Evolutionary conservation across 2,329 filamentous ascomycete species (phyloP).

Genomic region (Microdochium bolleyi): DNA sequence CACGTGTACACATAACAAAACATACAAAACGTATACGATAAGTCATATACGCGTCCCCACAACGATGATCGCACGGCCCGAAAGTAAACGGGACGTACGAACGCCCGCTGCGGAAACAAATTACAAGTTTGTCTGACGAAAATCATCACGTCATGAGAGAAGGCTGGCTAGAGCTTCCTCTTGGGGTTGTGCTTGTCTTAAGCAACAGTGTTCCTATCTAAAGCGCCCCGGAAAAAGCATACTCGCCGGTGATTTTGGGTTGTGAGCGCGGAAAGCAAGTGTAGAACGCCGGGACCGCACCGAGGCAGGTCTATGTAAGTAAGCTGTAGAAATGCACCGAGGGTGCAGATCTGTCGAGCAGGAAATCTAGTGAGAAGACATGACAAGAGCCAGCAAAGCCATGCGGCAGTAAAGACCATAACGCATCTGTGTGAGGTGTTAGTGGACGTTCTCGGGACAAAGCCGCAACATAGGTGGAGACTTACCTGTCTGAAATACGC

Average conservation of each 20-base stretch:
- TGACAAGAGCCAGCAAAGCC: conserved; percentile 89
- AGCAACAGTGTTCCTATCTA: conserved; percentile 4
- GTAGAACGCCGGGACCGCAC: background rate
- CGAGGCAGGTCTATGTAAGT: background rate
- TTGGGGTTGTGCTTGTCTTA: background rate
- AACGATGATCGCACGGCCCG: background rate
- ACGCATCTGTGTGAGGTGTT: conserved; percentile 64
- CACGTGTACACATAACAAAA: background rate
- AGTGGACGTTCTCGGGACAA: conserved; percentile 18
- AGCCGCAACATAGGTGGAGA: conserved; percentile 12
- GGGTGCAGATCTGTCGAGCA: conserved; percentile 1
- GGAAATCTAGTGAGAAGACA: conserved; percentile 45
- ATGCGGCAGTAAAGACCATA: conserved; percentile 98
- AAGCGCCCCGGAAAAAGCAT: background rate
- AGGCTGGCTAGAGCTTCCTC: background rate
- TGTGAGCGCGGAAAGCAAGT: background rate
- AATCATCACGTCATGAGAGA: background rate
- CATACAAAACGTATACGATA: background rate
- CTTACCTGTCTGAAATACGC: conserved; percentile 99
- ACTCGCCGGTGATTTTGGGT: background rate
- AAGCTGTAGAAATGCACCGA: background rate
- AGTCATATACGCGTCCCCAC: background rate
- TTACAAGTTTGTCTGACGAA: background rate
- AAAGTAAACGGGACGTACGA: background rate
- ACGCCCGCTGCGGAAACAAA: background rate